Evolutionary conservation across 179 eudicot genomes (phyloP).

Genomic region (Corrigiola litoralis): DNA sequence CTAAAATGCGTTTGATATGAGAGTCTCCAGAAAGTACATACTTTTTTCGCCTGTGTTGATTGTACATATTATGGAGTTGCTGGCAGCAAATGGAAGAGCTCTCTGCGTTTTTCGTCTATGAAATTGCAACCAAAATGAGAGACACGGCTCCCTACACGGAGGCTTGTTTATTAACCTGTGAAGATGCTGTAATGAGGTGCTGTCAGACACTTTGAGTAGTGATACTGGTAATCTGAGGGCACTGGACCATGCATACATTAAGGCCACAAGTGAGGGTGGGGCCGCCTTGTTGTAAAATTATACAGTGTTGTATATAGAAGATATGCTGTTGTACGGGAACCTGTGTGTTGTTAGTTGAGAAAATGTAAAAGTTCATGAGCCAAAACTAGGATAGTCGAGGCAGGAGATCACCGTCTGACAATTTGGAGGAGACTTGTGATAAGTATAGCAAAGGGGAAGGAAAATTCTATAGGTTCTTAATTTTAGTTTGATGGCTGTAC

Average conservation of each 20-base stretch:
- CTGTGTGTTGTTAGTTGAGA: conserved; percentile 21
- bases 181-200: conserved; percentile 4
- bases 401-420: background rate
- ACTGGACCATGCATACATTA: background rate
- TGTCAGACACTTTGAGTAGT: conserved; percentile 1
- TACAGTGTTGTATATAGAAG: conserved; percentile 20
- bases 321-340: conserved; percentile 4
- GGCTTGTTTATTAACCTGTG: conserved; percentile 4
- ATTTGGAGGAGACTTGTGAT: conserved; percentile 19
- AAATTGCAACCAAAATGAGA: background rate
- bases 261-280: background rate
- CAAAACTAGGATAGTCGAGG: conserved; percentile 15
- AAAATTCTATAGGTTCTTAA: conserved; percentile 14
- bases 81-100: conserved; percentile 1
- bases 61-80: conserved; percentile 24
- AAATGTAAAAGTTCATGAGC: conserved; percentile 7
- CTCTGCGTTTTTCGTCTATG: conserved; percentile 12
- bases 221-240: background rate
- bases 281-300: conserved; percentile 27
- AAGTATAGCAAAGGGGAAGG: conserved; percentile 15
- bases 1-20: conserved; percentile 42
- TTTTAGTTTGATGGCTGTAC: background rate
- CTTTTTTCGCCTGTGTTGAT: conserved; percentile 13
- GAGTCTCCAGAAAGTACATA: background rate
- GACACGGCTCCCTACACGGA: background rate